These are phyloP conservation scores for Ocimum tenuiflorum DNA, from an alignment of 257 asterid species.

Conservation along the genomic window DNA sequence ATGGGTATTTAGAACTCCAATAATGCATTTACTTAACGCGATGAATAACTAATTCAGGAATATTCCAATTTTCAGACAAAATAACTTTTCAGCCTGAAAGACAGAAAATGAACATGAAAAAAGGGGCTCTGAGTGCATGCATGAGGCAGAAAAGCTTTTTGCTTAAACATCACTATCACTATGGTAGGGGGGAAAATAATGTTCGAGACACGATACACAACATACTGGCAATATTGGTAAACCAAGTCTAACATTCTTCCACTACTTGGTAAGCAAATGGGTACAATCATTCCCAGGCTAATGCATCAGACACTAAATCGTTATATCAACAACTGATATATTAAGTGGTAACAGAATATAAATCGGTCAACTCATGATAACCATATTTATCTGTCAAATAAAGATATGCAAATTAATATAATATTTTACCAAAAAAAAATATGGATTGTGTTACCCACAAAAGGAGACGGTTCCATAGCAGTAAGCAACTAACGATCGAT, in stretches of 20 bases:
- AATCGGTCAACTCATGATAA: neutral
- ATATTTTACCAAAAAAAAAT: neutral
- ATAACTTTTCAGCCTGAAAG: neutral
- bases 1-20: neutral
- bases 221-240: neutral
- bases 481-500: neutral
- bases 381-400: no score
- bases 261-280: neutral
- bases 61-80: no score
- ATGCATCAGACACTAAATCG: neutral
- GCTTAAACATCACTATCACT: neutral
- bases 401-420: neutral
- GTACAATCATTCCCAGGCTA: neutral
- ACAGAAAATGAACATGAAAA: neutral
- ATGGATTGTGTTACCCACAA: neutral
- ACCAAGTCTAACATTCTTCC: neutral
- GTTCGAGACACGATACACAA: neutral
- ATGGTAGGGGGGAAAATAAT: neutral
- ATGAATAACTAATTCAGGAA: no score
- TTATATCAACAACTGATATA: neutral
- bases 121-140: neutral
- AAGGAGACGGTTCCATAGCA: neutral
- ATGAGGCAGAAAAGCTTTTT: neutral
- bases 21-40: neutral
- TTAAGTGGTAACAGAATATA: neutral